A percentile compares a stretch with the other conserved stretches of the same genome.
phyloP scores from a whole-genome alignment of 225 moss, liverwort and hornwort genomes.

The Straminergon stramineum region DNA sequence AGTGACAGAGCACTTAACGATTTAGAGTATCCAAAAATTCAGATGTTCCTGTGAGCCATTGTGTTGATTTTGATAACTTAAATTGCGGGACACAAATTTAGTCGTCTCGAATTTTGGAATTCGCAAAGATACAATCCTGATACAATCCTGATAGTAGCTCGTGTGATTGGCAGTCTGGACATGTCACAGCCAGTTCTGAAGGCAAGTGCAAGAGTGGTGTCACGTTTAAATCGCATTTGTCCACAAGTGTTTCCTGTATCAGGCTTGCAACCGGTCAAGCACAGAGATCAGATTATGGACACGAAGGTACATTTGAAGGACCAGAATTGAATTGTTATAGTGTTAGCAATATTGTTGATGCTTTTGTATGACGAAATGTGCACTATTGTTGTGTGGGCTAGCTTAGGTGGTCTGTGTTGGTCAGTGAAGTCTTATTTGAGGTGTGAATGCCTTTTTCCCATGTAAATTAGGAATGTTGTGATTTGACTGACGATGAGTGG shows the following conservation, averaged over 20 bases:
- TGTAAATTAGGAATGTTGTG: background rate
- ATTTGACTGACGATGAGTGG: background rate
- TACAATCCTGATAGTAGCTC: background rate
- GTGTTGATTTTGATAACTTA: background rate
- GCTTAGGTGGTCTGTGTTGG: background rate
- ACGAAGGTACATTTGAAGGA: conserved; percentile 5
- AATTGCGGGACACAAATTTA: background rate
- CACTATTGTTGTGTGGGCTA: background rate
- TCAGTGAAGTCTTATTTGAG: background rate
- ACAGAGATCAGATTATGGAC: background rate
- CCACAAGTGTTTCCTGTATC: conserved; percentile 87
- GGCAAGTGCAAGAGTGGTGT: conserved; percentile 74
- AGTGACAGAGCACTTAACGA: background rate
- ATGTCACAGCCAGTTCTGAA: conserved; percentile 78
- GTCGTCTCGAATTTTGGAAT: background rate
- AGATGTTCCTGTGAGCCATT: background rate
- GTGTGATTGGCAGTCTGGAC: conserved; percentile 35
- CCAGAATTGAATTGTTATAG: background rate
- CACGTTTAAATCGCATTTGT: conserved; percentile 79
- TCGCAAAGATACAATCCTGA: background rate
- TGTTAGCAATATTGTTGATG: background rate
- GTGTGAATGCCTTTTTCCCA: background rate
- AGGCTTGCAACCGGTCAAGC: conserved; percentile 36
- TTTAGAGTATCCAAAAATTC: background rate
- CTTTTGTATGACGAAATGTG: background rate